Percentiles rank a stretch among this genome's conserved stretches.
Evolutionary conservation across 1,139 yeast species (phyloP).

Genomic region (Magnusiomyces suaveolens): DNA sequence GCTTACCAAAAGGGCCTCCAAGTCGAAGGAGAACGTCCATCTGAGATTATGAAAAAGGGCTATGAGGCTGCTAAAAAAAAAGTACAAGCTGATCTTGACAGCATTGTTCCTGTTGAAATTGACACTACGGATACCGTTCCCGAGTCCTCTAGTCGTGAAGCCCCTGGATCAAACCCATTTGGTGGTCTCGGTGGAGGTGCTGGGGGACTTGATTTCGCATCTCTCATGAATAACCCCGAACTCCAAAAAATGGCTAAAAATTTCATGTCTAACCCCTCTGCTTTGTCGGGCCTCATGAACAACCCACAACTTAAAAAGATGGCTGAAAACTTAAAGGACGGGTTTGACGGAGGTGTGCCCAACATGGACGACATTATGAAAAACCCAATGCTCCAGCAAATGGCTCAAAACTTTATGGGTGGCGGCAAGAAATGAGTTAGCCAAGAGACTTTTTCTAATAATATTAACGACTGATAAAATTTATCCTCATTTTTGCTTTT

Average conservation of each 20-base stretch:
- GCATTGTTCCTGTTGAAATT: conserved; percentile 28
- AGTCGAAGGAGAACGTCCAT: conserved; percentile 73
- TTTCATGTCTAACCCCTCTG: conserved; percentile 83
- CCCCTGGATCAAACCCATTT: conserved; percentile 20
- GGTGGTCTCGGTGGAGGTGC: conserved; percentile 60
- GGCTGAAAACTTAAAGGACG: conserved; percentile 17
- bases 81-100: conserved; percentile 62
- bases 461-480: too few relatives aligned
- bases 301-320: conserved; percentile 43
- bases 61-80: conserved; percentile 86
- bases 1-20: conserved; percentile 85
- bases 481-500: too few relatives aligned
- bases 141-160: conserved; percentile 24
- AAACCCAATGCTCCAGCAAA: conserved; percentile 64
- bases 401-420: conserved; percentile 39
- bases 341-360: conserved; percentile 37
- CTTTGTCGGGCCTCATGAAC: conserved; percentile 65
- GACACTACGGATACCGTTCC: conserved; percentile 7
- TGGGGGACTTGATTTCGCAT: conserved; percentile 63
- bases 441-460: not conserved
- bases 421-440: conserved; percentile 12
- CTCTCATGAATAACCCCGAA: conserved; percentile 79
- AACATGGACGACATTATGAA: conserved; percentile 63
- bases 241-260: conserved; percentile 77
- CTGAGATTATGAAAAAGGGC: conserved; percentile 88